phyloP scores from a whole-genome alignment of 2,329 filamentous ascomycete species.

The Hymenoscyphus occultus region DNA sequence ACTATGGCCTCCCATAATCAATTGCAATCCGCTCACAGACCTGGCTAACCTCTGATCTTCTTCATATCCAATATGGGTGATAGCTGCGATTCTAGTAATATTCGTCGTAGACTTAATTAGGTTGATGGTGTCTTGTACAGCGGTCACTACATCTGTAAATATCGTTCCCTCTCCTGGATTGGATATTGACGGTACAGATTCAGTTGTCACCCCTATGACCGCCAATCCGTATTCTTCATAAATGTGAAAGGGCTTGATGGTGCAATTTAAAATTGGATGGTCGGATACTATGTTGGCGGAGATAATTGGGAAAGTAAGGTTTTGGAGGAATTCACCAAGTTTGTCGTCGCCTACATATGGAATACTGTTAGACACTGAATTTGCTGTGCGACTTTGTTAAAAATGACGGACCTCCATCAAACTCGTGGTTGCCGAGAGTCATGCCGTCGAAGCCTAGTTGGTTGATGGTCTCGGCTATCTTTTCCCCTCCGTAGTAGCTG shows the following conservation, averaged over 20 bases:
- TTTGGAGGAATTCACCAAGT: conserved; percentile 59
- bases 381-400: too few relatives aligned
- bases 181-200: conserved; percentile 56
- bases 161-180: conserved; percentile 55
- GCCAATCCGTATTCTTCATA: conserved; percentile 60
- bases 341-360: conserved; percentile 48
- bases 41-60: conserved; percentile 59
- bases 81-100: conserved; percentile 61
- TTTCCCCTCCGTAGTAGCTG: conserved; percentile 63
- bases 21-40: conserved; percentile 59
- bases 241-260: conserved; percentile 63
- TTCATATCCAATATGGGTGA: conserved; percentile 67
- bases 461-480: conserved; percentile 65
- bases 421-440: conserved; percentile 67
- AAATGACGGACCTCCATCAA: conserved; percentile 47
- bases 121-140: conserved; percentile 60
- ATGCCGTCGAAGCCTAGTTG: conserved; percentile 64
- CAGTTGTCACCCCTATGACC: conserved; percentile 62
- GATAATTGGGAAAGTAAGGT: conserved; percentile 63
- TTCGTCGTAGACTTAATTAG: conserved; percentile 59
- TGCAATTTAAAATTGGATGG: conserved; percentile 56
- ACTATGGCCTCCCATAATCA: conserved; percentile 64
- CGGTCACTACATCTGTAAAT: conserved; percentile 55
- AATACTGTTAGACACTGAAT: too few relatives aligned
- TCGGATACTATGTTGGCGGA: conserved; percentile 62